Conservation (phyloP, 2,329 filamentous ascomycete genomes). For the Cladosporium oxysporum region DNA sequence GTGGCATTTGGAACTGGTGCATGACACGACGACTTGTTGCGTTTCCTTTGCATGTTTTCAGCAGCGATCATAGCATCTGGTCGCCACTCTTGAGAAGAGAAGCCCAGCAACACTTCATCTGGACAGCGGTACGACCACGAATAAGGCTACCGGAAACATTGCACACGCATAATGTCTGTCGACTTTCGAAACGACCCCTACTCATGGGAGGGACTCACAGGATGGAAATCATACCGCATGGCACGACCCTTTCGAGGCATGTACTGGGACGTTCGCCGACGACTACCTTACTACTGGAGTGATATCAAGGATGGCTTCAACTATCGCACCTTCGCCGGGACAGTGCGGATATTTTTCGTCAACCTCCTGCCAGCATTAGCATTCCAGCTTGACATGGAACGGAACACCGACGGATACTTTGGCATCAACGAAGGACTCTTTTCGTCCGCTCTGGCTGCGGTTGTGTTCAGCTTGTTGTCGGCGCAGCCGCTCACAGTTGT, state of each 20-base stretch:
- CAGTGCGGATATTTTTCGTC: slow-evolving; percentile 61
- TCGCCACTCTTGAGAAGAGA: not conserved
- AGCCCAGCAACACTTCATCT: not conserved
- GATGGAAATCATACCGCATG: slow-evolving; percentile 40
- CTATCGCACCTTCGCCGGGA: slow-evolving; percentile 57
- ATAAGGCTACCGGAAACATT: not conserved
- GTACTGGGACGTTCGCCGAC: slow-evolving; percentile 55
- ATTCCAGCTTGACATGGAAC: slow-evolving; percentile 60
- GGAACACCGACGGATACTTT: slow-evolving; percentile 56
- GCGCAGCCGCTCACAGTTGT: slow-evolving; percentile 60
- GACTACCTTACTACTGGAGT: slow-evolving; percentile 58
- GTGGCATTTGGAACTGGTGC: not conserved
- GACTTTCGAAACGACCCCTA: slow-evolving; percentile 39
- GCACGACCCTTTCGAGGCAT: slow-evolving; percentile 54
- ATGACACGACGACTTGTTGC: not conserved
- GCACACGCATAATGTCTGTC: slow-evolving; percentile 5
- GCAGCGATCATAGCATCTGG: not conserved
- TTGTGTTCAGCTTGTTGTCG: slow-evolving; percentile 55
- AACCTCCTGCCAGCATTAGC: slow-evolving; percentile 61
- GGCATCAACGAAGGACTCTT: slow-evolving; percentile 60
- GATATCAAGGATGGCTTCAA: slow-evolving; percentile 58
- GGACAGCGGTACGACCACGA: not conserved
- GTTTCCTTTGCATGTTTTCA: not conserved
- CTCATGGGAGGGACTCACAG: slow-evolving; percentile 38
- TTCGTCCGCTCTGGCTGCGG: slow-evolving; percentile 56